These are phyloP conservation scores for Colletotrichum musicola DNA, from an alignment of 2,329 filamentous ascomycete genomes.

Conservation along the genomic window DNA sequence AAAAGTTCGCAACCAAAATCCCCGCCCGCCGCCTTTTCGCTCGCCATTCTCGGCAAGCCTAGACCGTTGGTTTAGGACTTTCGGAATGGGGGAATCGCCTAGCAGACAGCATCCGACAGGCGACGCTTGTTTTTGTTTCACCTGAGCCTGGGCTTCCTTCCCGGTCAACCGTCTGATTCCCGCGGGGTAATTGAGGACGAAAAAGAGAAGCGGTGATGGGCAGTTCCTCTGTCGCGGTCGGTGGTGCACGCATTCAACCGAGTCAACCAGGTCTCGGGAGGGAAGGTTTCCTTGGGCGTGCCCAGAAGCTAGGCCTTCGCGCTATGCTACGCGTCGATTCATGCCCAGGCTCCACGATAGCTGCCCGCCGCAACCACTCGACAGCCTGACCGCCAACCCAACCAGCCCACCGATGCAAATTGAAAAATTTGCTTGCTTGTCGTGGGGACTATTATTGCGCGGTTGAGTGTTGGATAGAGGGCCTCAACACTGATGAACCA, in stretches of 20 bases:
- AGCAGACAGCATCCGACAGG: conserved; percentile 1
- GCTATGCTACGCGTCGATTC: neutral
- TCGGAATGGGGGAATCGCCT: neutral
- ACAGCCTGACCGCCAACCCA: conserved; percentile 15
- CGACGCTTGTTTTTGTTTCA: conserved; percentile 32
- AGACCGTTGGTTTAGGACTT: conserved; percentile 4
- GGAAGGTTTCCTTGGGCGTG: conserved; percentile 9
- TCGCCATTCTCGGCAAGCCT: conserved; percentile 32
- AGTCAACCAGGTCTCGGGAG: conserved; percentile 23
- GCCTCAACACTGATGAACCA: conserved; percentile 15
- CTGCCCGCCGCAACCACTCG: neutral
- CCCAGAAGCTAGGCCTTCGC: conserved; percentile 2
- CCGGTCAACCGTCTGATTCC: conserved; percentile 12
- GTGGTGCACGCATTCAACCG: conserved; percentile 18
- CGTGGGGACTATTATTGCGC: conserved; percentile 6
- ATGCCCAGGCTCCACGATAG: conserved; percentile 8
- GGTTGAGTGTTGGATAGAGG: conserved; percentile 4
- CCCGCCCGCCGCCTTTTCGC: conserved; percentile 5
- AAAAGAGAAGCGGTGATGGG: neutral
- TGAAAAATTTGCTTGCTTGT: neutral
- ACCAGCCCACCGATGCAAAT: neutral
- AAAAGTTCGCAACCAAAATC: neutral
- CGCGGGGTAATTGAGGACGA: conserved; percentile 4
- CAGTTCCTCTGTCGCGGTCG: neutral
- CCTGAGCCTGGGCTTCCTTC: conserved; percentile 7